These are phyloP conservation scores for Conticribra guillardii DNA, from an alignment of 108 stramenopile species.

Conservation along the genomic window DNA sequence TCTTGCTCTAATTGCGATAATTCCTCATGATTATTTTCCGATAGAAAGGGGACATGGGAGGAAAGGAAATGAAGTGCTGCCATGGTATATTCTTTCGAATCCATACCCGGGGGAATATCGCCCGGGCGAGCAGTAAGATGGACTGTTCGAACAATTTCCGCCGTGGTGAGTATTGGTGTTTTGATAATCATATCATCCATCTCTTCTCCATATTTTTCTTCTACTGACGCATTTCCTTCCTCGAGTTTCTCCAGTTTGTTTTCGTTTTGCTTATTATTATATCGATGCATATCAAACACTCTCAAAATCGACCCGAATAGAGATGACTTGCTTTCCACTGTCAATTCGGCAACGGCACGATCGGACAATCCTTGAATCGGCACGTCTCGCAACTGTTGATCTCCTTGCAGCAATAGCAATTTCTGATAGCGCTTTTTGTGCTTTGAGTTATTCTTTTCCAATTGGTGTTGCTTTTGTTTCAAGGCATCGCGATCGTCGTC, in stretches of 20 bases:
- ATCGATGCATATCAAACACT: constrained; percentile 32
- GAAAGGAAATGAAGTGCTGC: constrained; percentile 72
- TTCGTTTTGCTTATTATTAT: neutral
- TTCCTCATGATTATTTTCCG: too few species aligned
- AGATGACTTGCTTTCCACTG: constrained; percentile 36
- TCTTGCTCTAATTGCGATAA: too few species aligned
- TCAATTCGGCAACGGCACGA: constrained; percentile 44
- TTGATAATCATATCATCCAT: constrained; percentile 27
- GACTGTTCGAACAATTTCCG: constrained; percentile 57
- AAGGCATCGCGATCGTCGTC: neutral
- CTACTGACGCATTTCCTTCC: neutral
- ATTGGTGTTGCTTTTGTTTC: neutral
- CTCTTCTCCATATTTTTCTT: neutral
- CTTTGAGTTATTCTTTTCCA: neutral
- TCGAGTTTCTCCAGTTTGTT: neutral
- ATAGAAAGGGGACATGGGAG: constrained; percentile 22
- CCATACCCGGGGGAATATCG: constrained; percentile 66
- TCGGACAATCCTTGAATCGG: constrained; percentile 51
- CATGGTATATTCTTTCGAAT: constrained; percentile 79
- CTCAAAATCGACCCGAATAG: constrained; percentile 47
- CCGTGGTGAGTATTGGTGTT: constrained; percentile 53
- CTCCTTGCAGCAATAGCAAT: constrained; percentile 11
- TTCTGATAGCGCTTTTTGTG: constrained; percentile 5
- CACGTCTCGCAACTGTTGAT: constrained; percentile 29
- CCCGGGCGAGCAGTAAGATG: constrained; percentile 68